Evolutionary conservation across 2,329 filamentous ascomycete genomes (phyloP).

Genomic region (Fusarium cyanostomum): DNA sequence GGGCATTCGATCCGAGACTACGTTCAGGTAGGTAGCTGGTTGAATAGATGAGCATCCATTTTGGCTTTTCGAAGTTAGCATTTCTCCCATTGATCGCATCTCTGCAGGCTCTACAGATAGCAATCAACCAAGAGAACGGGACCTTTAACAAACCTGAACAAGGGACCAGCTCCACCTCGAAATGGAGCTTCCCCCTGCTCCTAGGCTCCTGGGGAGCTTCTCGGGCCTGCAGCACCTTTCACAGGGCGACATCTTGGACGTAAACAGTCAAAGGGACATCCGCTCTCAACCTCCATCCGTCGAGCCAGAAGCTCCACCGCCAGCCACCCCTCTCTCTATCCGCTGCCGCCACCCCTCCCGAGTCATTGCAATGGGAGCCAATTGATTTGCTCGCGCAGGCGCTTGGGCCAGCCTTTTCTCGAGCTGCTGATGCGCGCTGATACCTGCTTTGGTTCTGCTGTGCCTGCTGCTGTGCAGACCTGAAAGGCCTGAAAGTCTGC

Average conservation of each 20-base stretch:
- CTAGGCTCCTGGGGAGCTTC: slow-evolving; percentile 36
- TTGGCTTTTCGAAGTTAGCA: not conserved
- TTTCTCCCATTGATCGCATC: not conserved
- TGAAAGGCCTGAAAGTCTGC: slow-evolving; percentile 25
- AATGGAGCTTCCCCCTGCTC: slow-evolving; percentile 42
- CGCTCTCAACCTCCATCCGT: slow-evolving; percentile 34
- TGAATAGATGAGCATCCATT: not conserved
- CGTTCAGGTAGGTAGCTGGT: not conserved
- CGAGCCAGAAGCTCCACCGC: slow-evolving; percentile 31
- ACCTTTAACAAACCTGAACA: slow-evolving; percentile 36
- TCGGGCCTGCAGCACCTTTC: slow-evolving; percentile 35
- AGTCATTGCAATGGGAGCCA: slow-evolving; percentile 46
- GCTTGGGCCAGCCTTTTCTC: slow-evolving; percentile 38
- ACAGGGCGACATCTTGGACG: slow-evolving; percentile 27
- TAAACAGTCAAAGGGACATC: slow-evolving; percentile 14
- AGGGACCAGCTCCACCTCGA: slow-evolving; percentile 38
- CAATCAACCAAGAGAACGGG: slow-evolving; percentile 25
- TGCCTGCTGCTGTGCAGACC: slow-evolving; percentile 21
- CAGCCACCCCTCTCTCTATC: slow-evolving; percentile 34
- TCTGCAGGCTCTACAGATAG: not conserved
- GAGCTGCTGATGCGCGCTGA: slow-evolving; percentile 38
- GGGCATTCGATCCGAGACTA: not conserved
- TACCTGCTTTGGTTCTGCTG: slow-evolving; percentile 22
- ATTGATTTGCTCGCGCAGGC: slow-evolving; percentile 42
- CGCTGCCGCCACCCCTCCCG: slow-evolving; percentile 38